Percentiles rank a stretch among this genome's conserved stretches.
These are phyloP conservation scores for Candida suzukii DNA, from an alignment of 805 yeast genomes.

Conservation along the genomic window DNA sequence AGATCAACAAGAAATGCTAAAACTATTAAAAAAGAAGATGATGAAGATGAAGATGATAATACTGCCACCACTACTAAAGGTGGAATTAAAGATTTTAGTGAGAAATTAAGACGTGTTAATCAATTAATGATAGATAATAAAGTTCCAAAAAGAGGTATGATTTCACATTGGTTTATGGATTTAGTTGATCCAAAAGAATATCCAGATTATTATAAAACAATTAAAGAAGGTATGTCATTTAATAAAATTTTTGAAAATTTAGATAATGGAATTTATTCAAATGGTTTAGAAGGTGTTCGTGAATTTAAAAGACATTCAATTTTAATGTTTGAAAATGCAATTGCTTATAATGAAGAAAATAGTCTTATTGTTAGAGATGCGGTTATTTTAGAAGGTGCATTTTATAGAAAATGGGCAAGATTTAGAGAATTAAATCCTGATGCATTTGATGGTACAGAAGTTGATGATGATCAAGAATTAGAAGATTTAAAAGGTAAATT, in stretches of 20 bases:
- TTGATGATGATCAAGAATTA: constrained; percentile 2
- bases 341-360: constrained; percentile 65
- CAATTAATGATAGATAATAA: constrained; percentile 37
- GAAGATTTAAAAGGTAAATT: constrained; percentile 7
- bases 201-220: constrained; percentile 75
- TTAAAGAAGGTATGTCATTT: constrained; percentile 71
- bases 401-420: constrained; percentile 33
- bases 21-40: no score
- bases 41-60: background rate
- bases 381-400: constrained; percentile 44
- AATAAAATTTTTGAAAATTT: constrained; percentile 47
- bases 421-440: constrained; percentile 18
- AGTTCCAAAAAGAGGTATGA: constrained; percentile 40
- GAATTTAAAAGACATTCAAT: constrained; percentile 53
- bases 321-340: constrained; percentile 73
- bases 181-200: constrained; percentile 63
- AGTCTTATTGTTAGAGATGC: constrained; percentile 73
- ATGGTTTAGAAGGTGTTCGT: constrained; percentile 41
- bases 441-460: background rate
- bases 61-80: constrained; percentile 1
- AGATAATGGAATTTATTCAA: constrained; percentile 42
- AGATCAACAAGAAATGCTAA: background rate
- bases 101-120: constrained; percentile 21
- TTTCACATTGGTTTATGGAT: constrained; percentile 68
- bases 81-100: constrained; percentile 8